Evolutionary conservation across 768 basidiomycete genomes (phyloP), one percentile per base, ranked within the genome.

Genomic region (Gymnopilus dilepis): DNA sequence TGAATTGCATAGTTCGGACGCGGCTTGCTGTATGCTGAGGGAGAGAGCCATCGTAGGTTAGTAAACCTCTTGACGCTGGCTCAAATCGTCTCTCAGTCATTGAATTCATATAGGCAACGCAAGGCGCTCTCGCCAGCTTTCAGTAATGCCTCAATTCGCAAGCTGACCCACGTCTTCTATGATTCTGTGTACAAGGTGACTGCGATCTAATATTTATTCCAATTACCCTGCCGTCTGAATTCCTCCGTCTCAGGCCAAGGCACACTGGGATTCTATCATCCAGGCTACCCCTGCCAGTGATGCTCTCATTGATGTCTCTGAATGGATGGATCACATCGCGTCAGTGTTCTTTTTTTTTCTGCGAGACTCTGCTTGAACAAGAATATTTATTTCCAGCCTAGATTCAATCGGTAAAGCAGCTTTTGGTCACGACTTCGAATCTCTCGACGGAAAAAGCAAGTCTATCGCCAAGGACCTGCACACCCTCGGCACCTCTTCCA

Each of bases 331-430:
- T 63, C 73, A 68, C 58, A 73, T 82, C 19, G 76, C 82, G 81
- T 79, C 65, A 50, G 75, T 67, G 30, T 17, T 31, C 54, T 9
- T 12, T 22, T 5, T 34, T 5, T 24, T 9, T 30, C 30, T 42
- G 47, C 30, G 3, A 19, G 7, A 30, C 13, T 6, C 12, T 30
- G 28, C 28, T 17, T 17, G 6, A 24, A 24, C 4, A 17, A 19
- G 12, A 8, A 21, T n/a, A n/a, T 42, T 33, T n/a, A 19, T 53
- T 21, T 15, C 15, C 43, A 86, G 85, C 12, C 73, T 88, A 4
- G 87, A 88, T 64, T 80, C 76, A 1, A 76, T 88, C 55, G 85
- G 86, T 12, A 82, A 86, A 30, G 84, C 84, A 6, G 84, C 85
- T 0, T 88, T 87, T 58, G 81, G 82, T 4, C 82, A 87, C 63